Base-by-base conservation (phyloP, 208 protist genomes). In the Ichthyophonus hoferi region DNA sequence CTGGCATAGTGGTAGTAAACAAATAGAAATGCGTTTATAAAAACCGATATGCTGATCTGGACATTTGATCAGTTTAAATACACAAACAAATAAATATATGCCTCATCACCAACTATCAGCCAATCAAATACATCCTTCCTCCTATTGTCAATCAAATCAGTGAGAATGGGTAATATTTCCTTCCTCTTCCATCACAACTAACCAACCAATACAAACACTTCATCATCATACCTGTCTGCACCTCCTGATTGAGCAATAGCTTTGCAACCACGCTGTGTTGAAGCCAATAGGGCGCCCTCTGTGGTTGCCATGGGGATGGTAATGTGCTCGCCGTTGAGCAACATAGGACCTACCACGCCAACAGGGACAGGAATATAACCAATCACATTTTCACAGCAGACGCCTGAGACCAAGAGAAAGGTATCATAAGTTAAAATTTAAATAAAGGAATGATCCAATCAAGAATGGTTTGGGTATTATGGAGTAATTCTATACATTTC, bases 221-320 rank as follows among this genome's bases (percentile, higher is more conserved):
- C 12, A 17, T 17, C 17, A 31, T 58, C 34, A 40, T 79, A 37
- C 67, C 79, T 41, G 31, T 2, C 33, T 33, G 76, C 89, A 95
- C 96, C 87, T 42, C 88, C 83, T 39, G 81, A 91, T 93, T 94
- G 17, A 77, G 94, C 95, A 89, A 99, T 97, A 77, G 97, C 98
- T 79, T 96, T 96, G 24, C 95, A 97, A 42, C 98, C 98, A 82
- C 98, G 94, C 89, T 98, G 94, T 31, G 97, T 98, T 84, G 94
- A 97, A 12, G 98, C 98, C 40, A 99, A 91, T 24, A 99, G 94
- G 33, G 95, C 95, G 42, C 98, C 98, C 89, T 99, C 98, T n/a
- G 97, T 98, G 40, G 98, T 99, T 24, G 98, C 97, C 97, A 99
- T 97, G 14, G 98, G 98, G 78, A 99, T 91, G 34, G 89, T 91